Base-by-base conservation (phyloP, 257 asterid genomes). In the Paraleonurus japonicus region DNA sequence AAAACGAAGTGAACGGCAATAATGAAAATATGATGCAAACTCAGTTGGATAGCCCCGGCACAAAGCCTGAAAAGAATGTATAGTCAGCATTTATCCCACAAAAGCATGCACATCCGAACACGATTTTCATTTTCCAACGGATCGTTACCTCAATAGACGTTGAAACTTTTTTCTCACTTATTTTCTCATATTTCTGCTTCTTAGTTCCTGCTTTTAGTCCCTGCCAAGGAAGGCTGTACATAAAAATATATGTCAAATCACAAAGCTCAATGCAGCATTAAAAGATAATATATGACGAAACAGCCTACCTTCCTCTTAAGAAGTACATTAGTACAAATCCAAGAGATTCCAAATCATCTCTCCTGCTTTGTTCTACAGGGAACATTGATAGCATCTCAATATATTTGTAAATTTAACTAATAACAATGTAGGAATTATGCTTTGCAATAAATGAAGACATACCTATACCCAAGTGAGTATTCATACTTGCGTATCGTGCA, bases 331-430 rank as follows among this genome's bases (percentile, higher is more conserved):
- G 88, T 75, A 93, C 96, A 72, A 80, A 93, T 73, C 98, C 98
- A 73, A 93, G 98, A 75, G 98, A 93, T 80, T 93, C 98, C 92
- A 93, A 84, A 76, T 93, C 98, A 82, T 93, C 98, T 82, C 98
- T 89, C 85, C 98, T 89, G 86, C 98, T 90, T 88, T 93, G 98
- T 80, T 93, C 98, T 90, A 71, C 43, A 67, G 43, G 23, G 39
- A 43, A 76, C 23, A 57, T 47, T 11, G 65, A 69, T 5, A 75
- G 65, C 61, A 69, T 71, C 64, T 59, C 67, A 66, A 73, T 16
- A 55, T 58, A 22, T 12, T 22, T 37, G 47, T 26, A 68, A 30
- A 64, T 24, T 58, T 48, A 53, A 76, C 68, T 35, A 15, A 45
- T 48, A 70, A 48, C 35, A 53, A 33, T 8, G 24, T n/a, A 22